These are phyloP conservation scores for Paracamarosporium sp. DNA, from an alignment of 2,329 filamentous ascomycete genomes.

Conservation along the genomic window DNA sequence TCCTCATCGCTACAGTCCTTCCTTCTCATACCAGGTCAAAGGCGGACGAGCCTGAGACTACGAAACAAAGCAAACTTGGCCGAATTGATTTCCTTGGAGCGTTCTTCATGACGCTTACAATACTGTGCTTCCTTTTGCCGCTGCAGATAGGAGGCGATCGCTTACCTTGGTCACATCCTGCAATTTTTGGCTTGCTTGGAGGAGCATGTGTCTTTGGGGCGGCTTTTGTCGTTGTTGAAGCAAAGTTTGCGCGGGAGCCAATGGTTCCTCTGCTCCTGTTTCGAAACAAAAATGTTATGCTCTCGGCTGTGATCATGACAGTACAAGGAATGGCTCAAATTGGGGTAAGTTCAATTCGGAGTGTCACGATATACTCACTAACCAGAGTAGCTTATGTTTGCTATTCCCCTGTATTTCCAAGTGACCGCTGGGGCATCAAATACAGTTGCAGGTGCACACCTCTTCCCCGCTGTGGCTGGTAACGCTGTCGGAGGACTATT, in stretches of 20 bases:
- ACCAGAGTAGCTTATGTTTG: constrained; percentile 61
- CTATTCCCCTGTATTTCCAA: constrained; percentile 72
- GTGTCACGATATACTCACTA: background rate
- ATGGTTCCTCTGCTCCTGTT: constrained; percentile 66
- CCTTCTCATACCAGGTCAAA: constrained; percentile 14
- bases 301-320: constrained; percentile 60
- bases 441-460: constrained; percentile 62
- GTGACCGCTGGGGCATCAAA: constrained; percentile 63
- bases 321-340: constrained; percentile 66
- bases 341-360: constrained; percentile 48
- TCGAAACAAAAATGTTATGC: constrained; percentile 58
- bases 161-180: constrained; percentile 46
- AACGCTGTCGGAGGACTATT: constrained; percentile 64
- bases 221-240: constrained; percentile 46
- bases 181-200: constrained; percentile 42
- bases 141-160: constrained; percentile 58
- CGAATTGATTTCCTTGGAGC: constrained; percentile 68
- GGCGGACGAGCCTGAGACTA: background rate
- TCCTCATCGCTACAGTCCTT: constrained; percentile 50
- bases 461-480: constrained; percentile 70
- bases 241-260: constrained; percentile 59
- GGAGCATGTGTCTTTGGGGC: constrained; percentile 30
- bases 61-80: constrained; percentile 42
- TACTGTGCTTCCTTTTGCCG: constrained; percentile 54
- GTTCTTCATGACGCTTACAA: constrained; percentile 51